Base-by-base conservation (phyloP, 2,329 filamentous ascomycete species). In the Fusarium denticulatum region DNA sequence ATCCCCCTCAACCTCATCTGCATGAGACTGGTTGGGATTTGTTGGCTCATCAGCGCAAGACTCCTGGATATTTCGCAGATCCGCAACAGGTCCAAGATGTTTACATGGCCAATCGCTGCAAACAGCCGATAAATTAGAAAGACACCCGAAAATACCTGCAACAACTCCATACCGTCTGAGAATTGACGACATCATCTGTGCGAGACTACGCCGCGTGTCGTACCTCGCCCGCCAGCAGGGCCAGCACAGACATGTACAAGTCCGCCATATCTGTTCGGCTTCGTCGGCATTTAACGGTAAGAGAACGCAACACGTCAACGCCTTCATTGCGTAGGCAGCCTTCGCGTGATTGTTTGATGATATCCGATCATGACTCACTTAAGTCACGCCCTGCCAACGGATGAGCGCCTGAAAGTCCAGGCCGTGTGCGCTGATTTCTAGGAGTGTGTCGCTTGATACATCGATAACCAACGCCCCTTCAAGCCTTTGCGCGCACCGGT, bases 261-360 rank as follows among this genome's bases (percentile, higher is more conserved):
- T 11, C 40, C 40, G 4, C n/a, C n/a, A n/a, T n/a, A n/a, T n/a
- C n/a, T 18, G 5, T 24, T 16, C n/a, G n/a, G n/a, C n/a, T n/a
- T n/a, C n/a, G 10, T 16, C 15, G n/a, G 15, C 15, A 6, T 6
- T n/a, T 3, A 24, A 24, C 40, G 0, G n/a, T 42, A 11, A 5
- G n/a, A n/a, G n/a, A 42, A 42, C 24, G 0, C 15, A 24, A 24
- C 9, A 43, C 5, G 9, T 7, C 15, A 24, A 24, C 6, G 7
- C n/a, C 5, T 1, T 16, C n/a, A 24, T 43, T 43, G 0, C n/a
- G n/a, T 2, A 16, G 15, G 6, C 9, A 43, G n/a, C n/a, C n/a
- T 5, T 43, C 16, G 10, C 6, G 40, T 16, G n/a, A 9, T 43
- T 24, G 15, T 12, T 24, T 18, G 15, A 3, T n/a, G 5, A 42